phyloP scores from a whole-genome alignment of 257 asterid genomes.

The Plantago ovata region DNA sequence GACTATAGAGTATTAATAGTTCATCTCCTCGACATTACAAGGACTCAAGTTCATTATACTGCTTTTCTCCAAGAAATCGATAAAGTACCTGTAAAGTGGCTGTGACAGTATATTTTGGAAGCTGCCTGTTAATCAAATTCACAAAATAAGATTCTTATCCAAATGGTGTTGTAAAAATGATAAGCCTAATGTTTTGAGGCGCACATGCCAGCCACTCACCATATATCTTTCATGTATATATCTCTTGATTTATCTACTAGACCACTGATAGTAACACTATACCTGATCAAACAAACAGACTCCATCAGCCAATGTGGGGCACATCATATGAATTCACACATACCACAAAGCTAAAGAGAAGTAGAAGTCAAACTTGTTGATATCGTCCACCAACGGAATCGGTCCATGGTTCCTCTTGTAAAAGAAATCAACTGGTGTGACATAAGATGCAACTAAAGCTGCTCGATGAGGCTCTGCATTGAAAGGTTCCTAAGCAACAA shows the following conservation, averaged over 20 bases:
- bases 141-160: constrained; percentile 15
- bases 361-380: constrained; percentile 49
- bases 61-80: not conserved
- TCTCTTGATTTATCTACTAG: constrained; percentile 41
- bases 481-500: constrained; percentile 67
- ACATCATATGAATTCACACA: not conserved
- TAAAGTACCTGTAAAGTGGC: constrained; percentile 84
- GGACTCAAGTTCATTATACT: no score
- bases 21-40: no score
- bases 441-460: constrained; percentile 62
- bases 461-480: constrained; percentile 89
- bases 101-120: constrained; percentile 68
- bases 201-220: constrained; percentile 44
- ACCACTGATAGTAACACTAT: constrained; percentile 60
- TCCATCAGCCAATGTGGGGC: constrained; percentile 16
- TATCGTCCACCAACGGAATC: constrained; percentile 73
- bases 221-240: constrained; percentile 73
- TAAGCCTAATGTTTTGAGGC: constrained; percentile 3
- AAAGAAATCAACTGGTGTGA: constrained; percentile 81
- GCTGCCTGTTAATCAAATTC: constrained; percentile 49
- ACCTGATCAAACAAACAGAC: constrained; percentile 44
- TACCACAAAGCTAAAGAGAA: constrained; percentile 4
- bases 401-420: constrained; percentile 99
- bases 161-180: not conserved
- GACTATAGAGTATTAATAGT: no score